These are phyloP conservation scores for Cyamopsis tetragonoloba DNA, from an alignment of 306 rosid species.

Conservation along the genomic window DNA sequence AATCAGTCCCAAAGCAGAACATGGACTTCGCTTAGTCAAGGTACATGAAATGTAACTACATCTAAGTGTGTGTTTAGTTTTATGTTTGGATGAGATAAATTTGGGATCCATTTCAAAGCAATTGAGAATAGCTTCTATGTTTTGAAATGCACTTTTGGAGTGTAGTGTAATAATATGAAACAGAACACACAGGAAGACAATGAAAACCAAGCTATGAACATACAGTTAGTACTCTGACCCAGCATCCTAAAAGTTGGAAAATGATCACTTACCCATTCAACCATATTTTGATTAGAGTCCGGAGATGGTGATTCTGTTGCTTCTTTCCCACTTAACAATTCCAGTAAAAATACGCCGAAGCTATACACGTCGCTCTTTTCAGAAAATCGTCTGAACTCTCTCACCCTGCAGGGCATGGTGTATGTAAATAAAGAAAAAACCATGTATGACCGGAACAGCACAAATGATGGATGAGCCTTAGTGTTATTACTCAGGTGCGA, in stretches of 20 bases:
- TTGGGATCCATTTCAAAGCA: no score
- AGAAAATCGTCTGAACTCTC: constrained; percentile 78
- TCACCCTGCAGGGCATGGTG: constrained; percentile 59
- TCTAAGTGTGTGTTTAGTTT: no score
- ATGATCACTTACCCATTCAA: constrained; percentile 35
- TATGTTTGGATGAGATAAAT: no score
- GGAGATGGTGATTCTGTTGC: constrained; percentile 50
- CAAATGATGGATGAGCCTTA: not conserved
- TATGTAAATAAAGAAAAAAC: not conserved
- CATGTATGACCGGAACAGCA: constrained; percentile 4
- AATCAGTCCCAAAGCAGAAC: not conserved
- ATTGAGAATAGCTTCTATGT: no score
- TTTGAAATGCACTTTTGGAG: no score
- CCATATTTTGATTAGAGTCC: constrained; percentile 51
- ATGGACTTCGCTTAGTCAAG: not conserved
- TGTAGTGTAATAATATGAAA: no score
- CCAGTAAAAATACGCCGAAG: constrained; percentile 81
- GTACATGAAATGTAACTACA: not conserved
- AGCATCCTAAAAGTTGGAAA: not conserved
- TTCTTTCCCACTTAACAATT: constrained; percentile 71
- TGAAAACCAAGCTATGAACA: not conserved
- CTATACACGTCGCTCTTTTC: constrained; percentile 90
- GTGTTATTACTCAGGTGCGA: constrained; percentile 73
- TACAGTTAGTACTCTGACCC: not conserved
- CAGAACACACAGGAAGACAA: no score